Evolutionary conservation across 805 yeast species (phyloP).

Genomic region (Zygosaccharomyces bailii): DNA sequence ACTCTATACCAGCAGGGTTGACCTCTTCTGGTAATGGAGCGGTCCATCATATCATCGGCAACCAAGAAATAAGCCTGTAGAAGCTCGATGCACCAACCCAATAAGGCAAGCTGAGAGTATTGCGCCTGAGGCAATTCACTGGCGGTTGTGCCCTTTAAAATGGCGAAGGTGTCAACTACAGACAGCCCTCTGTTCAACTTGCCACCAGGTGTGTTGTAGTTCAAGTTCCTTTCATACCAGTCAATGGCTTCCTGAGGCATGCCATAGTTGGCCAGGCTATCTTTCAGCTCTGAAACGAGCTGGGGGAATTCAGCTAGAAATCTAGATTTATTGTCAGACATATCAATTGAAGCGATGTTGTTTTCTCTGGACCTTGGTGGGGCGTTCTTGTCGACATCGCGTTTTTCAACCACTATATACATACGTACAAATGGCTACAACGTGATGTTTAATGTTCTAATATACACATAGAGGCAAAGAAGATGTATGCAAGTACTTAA

Average conservation of each 20-base stretch:
- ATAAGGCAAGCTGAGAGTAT: slow-evolving; percentile 77
- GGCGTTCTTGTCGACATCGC: not conserved
- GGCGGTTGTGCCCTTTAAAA: slow-evolving; percentile 61
- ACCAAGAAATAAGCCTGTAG: slow-evolving; percentile 95
- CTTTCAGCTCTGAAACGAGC: slow-evolving; percentile 69
- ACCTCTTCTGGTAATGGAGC: slow-evolving; percentile 93
- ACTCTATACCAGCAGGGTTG: slow-evolving; percentile 96
- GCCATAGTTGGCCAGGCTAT: slow-evolving; percentile 60
- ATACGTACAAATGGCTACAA: slow-evolving; percentile 3
- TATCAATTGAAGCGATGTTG: slow-evolving; percentile 12
- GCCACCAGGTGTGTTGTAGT: slow-evolving; percentile 94
- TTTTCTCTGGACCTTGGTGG: not conserved
- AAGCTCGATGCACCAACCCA: slow-evolving; percentile 95
- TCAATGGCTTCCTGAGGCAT: slow-evolving; percentile 82
- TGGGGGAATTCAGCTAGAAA: slow-evolving; percentile 70
- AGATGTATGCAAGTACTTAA: slow-evolving; percentile 8
- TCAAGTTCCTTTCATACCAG: slow-evolving; percentile 73
- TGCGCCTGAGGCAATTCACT: slow-evolving; percentile 58
- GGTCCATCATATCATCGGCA: slow-evolving; percentile 98
- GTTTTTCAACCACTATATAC: slow-evolving; percentile 1
- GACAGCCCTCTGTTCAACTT: slow-evolving; percentile 94
- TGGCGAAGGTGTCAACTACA: slow-evolving; percentile 86
- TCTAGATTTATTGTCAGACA: slow-evolving; percentile 41
- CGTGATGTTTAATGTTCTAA: slow-evolving; percentile 8
- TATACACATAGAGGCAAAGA: slow-evolving; percentile 2